Conservation (phyloP, 1,284 basidiomycete genomes). For the Mycena citricolor region DNA sequence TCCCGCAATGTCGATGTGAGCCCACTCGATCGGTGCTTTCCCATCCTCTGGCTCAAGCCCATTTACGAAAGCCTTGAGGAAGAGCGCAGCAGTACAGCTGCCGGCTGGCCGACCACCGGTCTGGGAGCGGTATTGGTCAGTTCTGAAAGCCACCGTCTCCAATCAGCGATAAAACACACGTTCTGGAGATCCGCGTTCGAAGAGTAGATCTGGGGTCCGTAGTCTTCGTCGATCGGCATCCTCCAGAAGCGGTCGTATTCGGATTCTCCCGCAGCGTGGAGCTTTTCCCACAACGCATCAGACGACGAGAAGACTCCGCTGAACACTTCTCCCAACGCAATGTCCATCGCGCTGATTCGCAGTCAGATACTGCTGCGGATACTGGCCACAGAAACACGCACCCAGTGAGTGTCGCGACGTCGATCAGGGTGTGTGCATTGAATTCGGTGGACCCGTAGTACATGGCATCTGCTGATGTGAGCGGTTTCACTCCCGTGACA, state of each 20-base stretch:
- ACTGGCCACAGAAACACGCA: slow-evolving; percentile 30
- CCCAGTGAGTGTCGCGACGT: slow-evolving; percentile 83
- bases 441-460: slow-evolving; percentile 81
- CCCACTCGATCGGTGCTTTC: slow-evolving; percentile 60
- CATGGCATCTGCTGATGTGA: slow-evolving; percentile 62
- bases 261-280: slow-evolving; percentile 67
- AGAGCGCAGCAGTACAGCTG: slow-evolving; percentile 81
- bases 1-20: slow-evolving; percentile 86
- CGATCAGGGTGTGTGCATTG: slow-evolving; percentile 82
- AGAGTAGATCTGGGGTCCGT: slow-evolving; percentile 70
- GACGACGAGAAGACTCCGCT: slow-evolving; percentile 82
- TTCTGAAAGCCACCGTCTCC: slow-evolving; percentile 1
- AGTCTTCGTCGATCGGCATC: slow-evolving; percentile 83
- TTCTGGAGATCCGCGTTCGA: slow-evolving; percentile 86
- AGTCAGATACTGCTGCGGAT: slow-evolving; percentile 12
- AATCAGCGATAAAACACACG: slow-evolving; percentile 39
- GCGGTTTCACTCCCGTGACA: neutral
- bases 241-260: slow-evolving; percentile 86
- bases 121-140: slow-evolving; percentile 33
- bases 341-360: slow-evolving; percentile 56
- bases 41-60: slow-evolving; percentile 57
- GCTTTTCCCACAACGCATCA: slow-evolving; percentile 71
- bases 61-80: slow-evolving; percentile 81
- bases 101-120: slow-evolving; percentile 76
- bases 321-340: slow-evolving; percentile 74